Evolutionary conservation across 2,329 filamentous ascomycete species (phyloP), one percentile per base, ranked within the genome.

Genomic region (Cercospora berteroae): DNA sequence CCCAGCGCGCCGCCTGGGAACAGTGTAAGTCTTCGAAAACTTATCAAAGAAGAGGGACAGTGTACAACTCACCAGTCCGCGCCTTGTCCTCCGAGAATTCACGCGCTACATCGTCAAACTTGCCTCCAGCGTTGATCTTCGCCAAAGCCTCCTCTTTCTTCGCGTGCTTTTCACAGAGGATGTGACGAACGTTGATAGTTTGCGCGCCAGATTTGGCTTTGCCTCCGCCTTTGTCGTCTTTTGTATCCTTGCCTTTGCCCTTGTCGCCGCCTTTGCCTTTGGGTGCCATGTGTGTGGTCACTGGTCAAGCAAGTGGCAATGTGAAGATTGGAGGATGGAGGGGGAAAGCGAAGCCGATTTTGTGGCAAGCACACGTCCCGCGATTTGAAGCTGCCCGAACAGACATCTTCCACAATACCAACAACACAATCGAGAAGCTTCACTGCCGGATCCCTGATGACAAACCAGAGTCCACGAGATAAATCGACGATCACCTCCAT

Each of bases 81-180:
- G 90, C 90, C 80, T 94, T 93, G 78, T 94, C 91, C 79, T 93
- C 91, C 0, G 89, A 91, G 75, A 87, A 91, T 71, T 89, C 86
- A 63, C 86, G 82, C 9, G 91, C 91, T 5, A 93, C 90, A 58
- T 90, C 88, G 73, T 93, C 90, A 74, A 93, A 94, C 73, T 90
- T 91, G 60, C 83, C 83, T 1, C 90, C 89, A 3, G 83, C 86
- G 44, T 84, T 84, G 61, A 94, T 79, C 79, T 92, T 90, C 65
- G 85, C 85, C 16, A 93, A 77, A 0, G 91, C 91, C 76, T 92
- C 89, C 75, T 93, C 90, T 76, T 92, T 93, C 78, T 89, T 92
- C n/a, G 83, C 80, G 76, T 92, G 88, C 76, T 94, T 94, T 77
- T 89, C 89, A 74, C 91, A 93, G 81, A 91, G 79, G 67, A 93